Conservation (phyloP, 495 filamentous ascomycete genomes). For the Amphirosellinia nigrospora region DNA sequence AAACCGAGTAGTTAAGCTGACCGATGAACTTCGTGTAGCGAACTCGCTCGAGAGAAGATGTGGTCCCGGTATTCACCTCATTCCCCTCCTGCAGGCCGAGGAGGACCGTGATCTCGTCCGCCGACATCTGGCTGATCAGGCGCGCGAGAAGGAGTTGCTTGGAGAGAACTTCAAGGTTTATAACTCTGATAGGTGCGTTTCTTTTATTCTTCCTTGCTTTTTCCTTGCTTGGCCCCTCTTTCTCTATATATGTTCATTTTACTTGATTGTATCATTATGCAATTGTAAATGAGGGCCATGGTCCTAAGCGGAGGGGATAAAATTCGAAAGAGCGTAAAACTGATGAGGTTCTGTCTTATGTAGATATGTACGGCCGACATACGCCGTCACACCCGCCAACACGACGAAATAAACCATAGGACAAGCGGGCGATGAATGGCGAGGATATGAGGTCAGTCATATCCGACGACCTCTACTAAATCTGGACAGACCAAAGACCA, state of each 20-base stretch:
- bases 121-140: slow-evolving; percentile 81
- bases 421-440: background rate
- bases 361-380: slow-evolving; percentile 77
- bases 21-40: slow-evolving; percentile 56
- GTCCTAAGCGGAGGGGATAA: background rate
- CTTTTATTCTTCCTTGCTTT: background rate
- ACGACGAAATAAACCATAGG: slow-evolving; percentile 53
- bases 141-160: slow-evolving; percentile 85
- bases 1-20: background rate
- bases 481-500: background rate
- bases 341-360: background rate
- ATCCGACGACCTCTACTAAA: background rate
- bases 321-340: background rate
- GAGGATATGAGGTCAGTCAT: background rate
- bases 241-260: background rate
- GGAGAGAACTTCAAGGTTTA: slow-evolving; percentile 81
- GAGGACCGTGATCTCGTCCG: slow-evolving; percentile 94
- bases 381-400: slow-evolving; percentile 62
- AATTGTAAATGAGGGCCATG: background rate
- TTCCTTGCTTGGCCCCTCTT: background rate
- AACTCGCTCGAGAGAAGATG: slow-evolving; percentile 95
- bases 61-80: slow-evolving; percentile 94
- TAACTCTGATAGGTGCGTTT: slow-evolving; percentile 80
- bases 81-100: slow-evolving; percentile 91
- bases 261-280: background rate